A percentile compares a stretch with the other conserved stretches of the same genome.
Evolutionary conservation across 192 early-diverging fungal genomes (phyloP).

Genomic region (Coemansia sp.): DNA sequence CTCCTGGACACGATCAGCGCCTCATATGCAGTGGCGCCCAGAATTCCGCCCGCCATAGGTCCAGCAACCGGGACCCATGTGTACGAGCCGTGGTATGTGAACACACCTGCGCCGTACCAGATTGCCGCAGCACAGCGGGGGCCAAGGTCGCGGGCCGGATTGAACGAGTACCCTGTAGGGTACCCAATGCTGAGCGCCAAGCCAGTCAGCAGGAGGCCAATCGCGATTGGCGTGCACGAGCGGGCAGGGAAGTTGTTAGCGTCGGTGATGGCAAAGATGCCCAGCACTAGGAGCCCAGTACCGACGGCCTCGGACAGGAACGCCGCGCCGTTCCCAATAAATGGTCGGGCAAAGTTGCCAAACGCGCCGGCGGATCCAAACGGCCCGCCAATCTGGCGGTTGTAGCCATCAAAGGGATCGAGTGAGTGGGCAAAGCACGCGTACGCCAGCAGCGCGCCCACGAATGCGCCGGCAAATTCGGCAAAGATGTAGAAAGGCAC

Average conservation of each 20-base stretch:
- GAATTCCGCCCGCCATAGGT: constrained; percentile 55
- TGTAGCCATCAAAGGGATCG: constrained; percentile 38
- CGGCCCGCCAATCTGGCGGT: constrained; percentile 37
- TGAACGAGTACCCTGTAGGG: constrained; percentile 59
- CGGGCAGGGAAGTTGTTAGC: constrained; percentile 50
- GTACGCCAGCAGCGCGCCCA: constrained; percentile 46
- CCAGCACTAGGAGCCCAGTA: constrained; percentile 56
- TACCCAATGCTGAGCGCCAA: constrained; percentile 56
- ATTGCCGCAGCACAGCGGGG: constrained; percentile 63
- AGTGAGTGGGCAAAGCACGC: constrained; percentile 46
- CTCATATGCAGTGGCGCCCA: constrained; percentile 56
- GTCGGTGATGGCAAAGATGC: constrained; percentile 57
- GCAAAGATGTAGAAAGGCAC: constrained; percentile 50
- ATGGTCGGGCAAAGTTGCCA: constrained; percentile 44
- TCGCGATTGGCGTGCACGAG: constrained; percentile 50
- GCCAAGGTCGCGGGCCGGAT: constrained; percentile 74
- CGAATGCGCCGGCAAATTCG: constrained; percentile 51
- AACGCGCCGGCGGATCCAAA: constrained; percentile 44
- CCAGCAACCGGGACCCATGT: constrained; percentile 66
- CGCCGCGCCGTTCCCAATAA: constrained; percentile 47
- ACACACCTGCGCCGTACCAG: constrained; percentile 63
- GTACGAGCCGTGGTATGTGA: constrained; percentile 60
- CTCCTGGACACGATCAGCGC: constrained; percentile 50
- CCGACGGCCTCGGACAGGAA: constrained; percentile 57
- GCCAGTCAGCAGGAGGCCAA: constrained; percentile 54